Conservation (phyloP, 2,329 filamentous ascomycete genomes). For the Reticulascus tulasneorum region DNA sequence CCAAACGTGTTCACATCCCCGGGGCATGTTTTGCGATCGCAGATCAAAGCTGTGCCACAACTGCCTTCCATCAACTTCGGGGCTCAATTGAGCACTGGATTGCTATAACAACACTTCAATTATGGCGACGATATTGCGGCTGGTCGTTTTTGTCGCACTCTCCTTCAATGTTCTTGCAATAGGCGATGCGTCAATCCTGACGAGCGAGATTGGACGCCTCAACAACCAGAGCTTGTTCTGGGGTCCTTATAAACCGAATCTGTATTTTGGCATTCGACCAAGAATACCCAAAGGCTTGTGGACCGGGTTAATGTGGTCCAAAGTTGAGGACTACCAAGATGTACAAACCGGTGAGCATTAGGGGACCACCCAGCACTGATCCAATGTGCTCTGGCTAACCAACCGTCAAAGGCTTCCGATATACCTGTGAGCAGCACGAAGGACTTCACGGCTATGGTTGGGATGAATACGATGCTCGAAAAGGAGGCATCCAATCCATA, state of each 20-base stretch:
- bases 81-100: slow-evolving; percentile 10
- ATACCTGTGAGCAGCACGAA: slow-evolving; percentile 94
- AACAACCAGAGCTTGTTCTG: slow-evolving; percentile 87
- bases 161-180: slow-evolving; percentile 13
- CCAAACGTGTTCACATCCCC: slow-evolving; percentile 15
- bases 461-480: slow-evolving; percentile 92
- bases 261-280: slow-evolving; percentile 89
- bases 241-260: slow-evolving; percentile 90
- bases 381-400: not conserved
- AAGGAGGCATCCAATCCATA: slow-evolving; percentile 83
- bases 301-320: slow-evolving; percentile 83
- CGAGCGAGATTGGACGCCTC: slow-evolving; percentile 45
- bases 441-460: slow-evolving; percentile 94
- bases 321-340: slow-evolving; percentile 72
- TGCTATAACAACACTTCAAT: slow-evolving; percentile 6
- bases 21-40: too few species aligned
- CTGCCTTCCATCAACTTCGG: too few species aligned
- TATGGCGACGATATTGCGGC: slow-evolving; percentile 21
- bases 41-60: too few species aligned
- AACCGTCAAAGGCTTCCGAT: slow-evolving; percentile 69
- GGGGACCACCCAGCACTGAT: not conserved
- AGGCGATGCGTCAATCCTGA: slow-evolving; percentile 33
- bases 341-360: slow-evolving; percentile 67
- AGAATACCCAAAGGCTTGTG: slow-evolving; percentile 76
- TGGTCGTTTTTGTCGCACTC: slow-evolving; percentile 21